These are phyloP conservation scores for Dioscorea dumetorum DNA, from an alignment of 106 monocot genomes.

Conservation along the genomic window DNA sequence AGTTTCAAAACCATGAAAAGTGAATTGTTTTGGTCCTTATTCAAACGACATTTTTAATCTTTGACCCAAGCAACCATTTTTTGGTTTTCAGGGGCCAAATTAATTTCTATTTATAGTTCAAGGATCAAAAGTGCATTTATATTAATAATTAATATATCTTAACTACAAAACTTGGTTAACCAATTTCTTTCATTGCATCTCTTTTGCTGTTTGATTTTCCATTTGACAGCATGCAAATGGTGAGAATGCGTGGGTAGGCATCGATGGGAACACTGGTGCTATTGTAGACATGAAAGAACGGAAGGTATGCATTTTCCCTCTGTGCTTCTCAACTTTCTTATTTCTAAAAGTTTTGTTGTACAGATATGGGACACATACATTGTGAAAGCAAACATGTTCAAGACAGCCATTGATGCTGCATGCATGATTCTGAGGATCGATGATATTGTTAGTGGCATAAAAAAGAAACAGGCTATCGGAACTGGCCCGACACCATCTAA, in stretches of 20 bases:
- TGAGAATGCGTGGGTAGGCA: slow-evolving; percentile 96
- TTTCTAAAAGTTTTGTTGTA: neutral
- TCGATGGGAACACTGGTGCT: no score
- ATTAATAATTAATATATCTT: no score
- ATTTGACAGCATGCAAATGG: slow-evolving; percentile 73
- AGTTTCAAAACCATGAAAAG: no score
- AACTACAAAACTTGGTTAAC: no score
- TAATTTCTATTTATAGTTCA: no score
- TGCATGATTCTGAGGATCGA: slow-evolving; percentile 92
- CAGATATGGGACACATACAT: slow-evolving; percentile 92
- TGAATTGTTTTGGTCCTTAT: no score
- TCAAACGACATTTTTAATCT: no score
- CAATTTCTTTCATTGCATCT: neutral
- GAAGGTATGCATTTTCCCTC: slow-evolving; percentile 37
- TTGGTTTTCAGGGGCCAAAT: no score
- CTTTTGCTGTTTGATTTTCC: neutral
- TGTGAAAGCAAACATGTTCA: slow-evolving; percentile 90
- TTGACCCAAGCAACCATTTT: no score
- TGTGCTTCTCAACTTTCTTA: neutral
- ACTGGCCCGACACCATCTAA: slow-evolving; percentile 42
- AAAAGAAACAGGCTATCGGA: slow-evolving; percentile 89
- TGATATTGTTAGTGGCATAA: slow-evolving; percentile 97
- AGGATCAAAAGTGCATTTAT: no score
- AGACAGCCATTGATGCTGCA: slow-evolving; percentile 93
- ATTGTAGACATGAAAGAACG: slow-evolving; percentile 86